Conservation (phyloP, 2,329 filamentous ascomycete species). For the Trichoderma asperellum region DNA sequence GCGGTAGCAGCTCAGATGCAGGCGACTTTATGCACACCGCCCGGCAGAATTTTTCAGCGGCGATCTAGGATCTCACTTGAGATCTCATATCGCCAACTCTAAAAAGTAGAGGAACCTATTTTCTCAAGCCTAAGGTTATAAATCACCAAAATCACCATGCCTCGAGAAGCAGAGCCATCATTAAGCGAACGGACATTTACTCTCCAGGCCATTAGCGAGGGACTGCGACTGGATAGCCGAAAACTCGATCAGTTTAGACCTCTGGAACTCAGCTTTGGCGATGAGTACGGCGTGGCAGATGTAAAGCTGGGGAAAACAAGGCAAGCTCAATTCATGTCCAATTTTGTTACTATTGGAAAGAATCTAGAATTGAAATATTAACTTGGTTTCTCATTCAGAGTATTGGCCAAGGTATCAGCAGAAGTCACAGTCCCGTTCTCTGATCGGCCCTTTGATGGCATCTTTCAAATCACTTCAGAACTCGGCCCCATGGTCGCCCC, state of each 20-base stretch:
- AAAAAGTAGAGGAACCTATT: conserved; percentile 9
- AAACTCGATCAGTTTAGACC: conserved; percentile 78
- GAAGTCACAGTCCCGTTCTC: conserved; percentile 84
- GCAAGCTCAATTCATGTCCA: conserved; percentile 49
- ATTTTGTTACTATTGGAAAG: neutral
- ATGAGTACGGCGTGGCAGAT: conserved; percentile 89
- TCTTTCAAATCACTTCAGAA: conserved; percentile 91
- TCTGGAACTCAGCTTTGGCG: conserved; percentile 78
- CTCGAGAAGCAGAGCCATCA: conserved; percentile 88
- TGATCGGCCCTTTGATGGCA: conserved; percentile 91
- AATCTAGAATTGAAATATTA: neutral
- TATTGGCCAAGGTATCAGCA: conserved; percentile 82
- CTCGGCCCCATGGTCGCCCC: conserved; percentile 91
- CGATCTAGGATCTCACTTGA: conserved; percentile 27
- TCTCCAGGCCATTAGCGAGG: conserved; percentile 77
- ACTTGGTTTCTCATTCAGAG: conserved; percentile 53
- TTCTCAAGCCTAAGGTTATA: conserved; percentile 27
- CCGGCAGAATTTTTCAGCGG: conserved; percentile 51
- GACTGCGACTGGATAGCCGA: conserved; percentile 83
- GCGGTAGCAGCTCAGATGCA: conserved; percentile 17
- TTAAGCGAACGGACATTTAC: conserved; percentile 88
- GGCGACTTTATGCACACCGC: conserved; percentile 46
- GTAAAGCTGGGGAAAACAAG: conserved; percentile 88
- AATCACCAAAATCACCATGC: conserved; percentile 63
- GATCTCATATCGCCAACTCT: conserved; percentile 31